A percentile compares a stretch with the other conserved stretches of the same genome.
phyloP scores from a whole-genome alignment of 192 early-diverging fungal species.

The Haplosporangium gracile region DNA sequence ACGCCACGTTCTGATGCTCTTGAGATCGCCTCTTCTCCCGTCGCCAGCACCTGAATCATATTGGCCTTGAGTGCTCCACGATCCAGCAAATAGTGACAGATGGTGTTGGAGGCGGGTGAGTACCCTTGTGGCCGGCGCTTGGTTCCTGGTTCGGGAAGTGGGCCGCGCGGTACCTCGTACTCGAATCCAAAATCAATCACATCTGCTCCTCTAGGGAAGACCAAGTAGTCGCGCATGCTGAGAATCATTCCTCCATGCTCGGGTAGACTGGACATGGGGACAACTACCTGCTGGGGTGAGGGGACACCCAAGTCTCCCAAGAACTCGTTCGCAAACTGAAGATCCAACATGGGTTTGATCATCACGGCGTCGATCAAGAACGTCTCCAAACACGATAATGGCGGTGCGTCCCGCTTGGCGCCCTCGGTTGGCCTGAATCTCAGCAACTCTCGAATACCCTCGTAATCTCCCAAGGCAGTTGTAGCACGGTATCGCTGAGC shows the following conservation, averaged over 20 bases:
- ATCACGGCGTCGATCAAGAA: constrained; percentile 77
- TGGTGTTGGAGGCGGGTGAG: constrained; percentile 39
- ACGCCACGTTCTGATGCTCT: constrained; percentile 41
- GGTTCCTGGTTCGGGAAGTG: constrained; percentile 35
- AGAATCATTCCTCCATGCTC: constrained; percentile 85
- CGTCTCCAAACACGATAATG: constrained; percentile 70
- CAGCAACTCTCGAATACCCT: constrained; percentile 72
- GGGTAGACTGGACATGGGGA: constrained; percentile 74
- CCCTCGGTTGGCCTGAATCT: constrained; percentile 67
- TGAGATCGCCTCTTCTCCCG: constrained; percentile 47
- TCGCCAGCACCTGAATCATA: constrained; percentile 69
- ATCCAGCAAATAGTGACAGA: constrained; percentile 79
- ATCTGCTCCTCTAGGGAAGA: constrained; percentile 60
- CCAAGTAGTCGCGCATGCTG: constrained; percentile 73
- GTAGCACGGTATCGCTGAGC: constrained; percentile 77
- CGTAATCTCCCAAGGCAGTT: constrained; percentile 78
- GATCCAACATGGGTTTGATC: constrained; percentile 60
- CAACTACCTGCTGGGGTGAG: constrained; percentile 66
- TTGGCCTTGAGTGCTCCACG: constrained; percentile 72
- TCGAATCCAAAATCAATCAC: constrained; percentile 57
- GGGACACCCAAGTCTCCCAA: constrained; percentile 59
- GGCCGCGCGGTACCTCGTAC: constrained; percentile 47
- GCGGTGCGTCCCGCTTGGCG: constrained; percentile 67
- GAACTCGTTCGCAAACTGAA: constrained; percentile 66
- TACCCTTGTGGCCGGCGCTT: constrained; percentile 49